Percentiles rank a stretch among this genome's conserved stretches.
Evolutionary conservation across 768 basidiomycete species (phyloP).

Genomic region (Russula compacta): DNA sequence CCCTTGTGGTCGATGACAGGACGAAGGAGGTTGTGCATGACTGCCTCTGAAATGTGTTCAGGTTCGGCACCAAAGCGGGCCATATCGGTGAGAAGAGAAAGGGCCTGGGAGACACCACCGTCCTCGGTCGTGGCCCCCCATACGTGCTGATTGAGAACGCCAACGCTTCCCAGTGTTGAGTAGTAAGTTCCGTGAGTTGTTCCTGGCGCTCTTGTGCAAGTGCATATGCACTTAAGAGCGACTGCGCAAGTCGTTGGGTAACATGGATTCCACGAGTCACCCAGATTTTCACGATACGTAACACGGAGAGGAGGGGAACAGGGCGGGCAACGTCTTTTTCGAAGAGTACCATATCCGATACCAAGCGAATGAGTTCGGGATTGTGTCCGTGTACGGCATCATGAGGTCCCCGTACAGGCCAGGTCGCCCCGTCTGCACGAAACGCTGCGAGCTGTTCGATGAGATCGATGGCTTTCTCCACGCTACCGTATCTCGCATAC

Average conservation of each 20-base stretch:
- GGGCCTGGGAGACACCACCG: conserved; percentile 15
- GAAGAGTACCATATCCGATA: conserved; percentile 10
- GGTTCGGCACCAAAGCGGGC: conserved; percentile 7
- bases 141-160: conserved; percentile 29
- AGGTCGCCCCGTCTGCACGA: conserved; percentile 8
- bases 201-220: conserved; percentile 26
- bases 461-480: conserved; percentile 24
- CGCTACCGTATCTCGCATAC: conserved; percentile 21
- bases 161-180: conserved; percentile 40
- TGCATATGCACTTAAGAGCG: conserved; percentile 40
- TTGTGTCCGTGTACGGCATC: not conserved
- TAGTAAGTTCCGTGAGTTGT: conserved; percentile 27
- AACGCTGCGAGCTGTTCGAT: conserved; percentile 14
- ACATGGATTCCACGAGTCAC: conserved; percentile 29
- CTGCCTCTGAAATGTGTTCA: not conserved
- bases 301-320: conserved; percentile 17
- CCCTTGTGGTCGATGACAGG: conserved; percentile 11
- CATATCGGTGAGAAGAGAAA: conserved; percentile 18
- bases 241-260: conserved; percentile 28
- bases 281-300: conserved; percentile 31
- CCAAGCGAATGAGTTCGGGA: conserved; percentile 11
- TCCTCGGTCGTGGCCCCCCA: conserved; percentile 6
- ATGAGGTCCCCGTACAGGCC: not conserved
- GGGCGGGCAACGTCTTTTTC: conserved; percentile 8
- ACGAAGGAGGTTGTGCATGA: conserved; percentile 8